Evolutionary conservation across 1,284 basidiomycete species (phyloP), one percentile per base, ranked within the genome.

Genomic region (Meira nashicola): DNA sequence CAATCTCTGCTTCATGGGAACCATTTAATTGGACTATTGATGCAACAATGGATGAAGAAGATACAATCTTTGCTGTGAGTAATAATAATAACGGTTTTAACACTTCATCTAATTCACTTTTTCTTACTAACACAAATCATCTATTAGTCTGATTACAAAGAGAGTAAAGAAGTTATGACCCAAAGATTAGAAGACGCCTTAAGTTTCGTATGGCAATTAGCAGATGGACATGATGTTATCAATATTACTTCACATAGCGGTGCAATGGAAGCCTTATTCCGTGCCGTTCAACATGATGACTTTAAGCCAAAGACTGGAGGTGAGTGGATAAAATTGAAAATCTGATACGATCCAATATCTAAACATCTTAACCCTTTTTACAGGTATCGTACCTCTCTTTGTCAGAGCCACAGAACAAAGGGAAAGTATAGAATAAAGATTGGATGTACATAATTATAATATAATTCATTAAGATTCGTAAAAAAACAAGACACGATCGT

Each of bases 291-390:
- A 6, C 58, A 57, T 39, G 15, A 37, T 12, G 28, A 48, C 15
- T 60, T 60, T 54, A 60, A 58, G 53, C 58, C 58, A 12, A 54
- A 43, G 15, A 55, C 58, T 19, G 58, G 58, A 9, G 58, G 44
- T 53, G 28, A 53, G 50, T 53, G 6, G 12, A 21, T 17, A 23
- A 3, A 19, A 43, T 6, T 6, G 11, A 43, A 19, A 43, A 19
- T 10, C 10, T 19, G 40, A 2, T 6, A 43, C 14, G 40, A 43
- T 4, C 11, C 11, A 2, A 15, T 15, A 43, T 15, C 50, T 39
- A 17, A 39, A 5, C 23, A n/a, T 15, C 23, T 41, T 53, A 5
- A 38, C 37, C 4, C 50, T 4, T 53, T 19, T 53, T 21, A 39
- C 12, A 53, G 50, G 50, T 11, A 53, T 53, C 21, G 17, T 53